Evolutionary conservation across 495 filamentous ascomycete species (phyloP).

Genomic region (Darksidea phi): DNA sequence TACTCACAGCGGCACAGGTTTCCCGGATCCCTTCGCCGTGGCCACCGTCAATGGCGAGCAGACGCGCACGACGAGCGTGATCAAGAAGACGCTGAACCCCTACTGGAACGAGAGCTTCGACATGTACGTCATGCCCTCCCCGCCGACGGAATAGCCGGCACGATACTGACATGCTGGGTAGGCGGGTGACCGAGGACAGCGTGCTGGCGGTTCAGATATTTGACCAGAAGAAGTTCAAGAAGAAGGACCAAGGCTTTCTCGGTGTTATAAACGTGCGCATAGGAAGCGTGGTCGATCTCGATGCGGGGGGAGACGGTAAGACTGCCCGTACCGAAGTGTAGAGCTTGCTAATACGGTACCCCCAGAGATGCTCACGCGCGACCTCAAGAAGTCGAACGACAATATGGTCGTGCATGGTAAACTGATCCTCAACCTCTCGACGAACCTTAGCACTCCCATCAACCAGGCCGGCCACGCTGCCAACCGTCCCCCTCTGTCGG

Average conservation of each 20-base stretch:
- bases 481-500: constrained; percentile 39
- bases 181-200: constrained; percentile 85
- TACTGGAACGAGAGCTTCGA: constrained; percentile 99
- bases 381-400: constrained; percentile 97
- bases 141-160: background rate
- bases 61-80: constrained; percentile 90
- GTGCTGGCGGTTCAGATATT: constrained; percentile 98
- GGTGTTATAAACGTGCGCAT: constrained; percentile 96
- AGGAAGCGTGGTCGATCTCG: constrained; percentile 87
- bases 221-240: constrained; percentile 99
- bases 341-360: constrained; percentile 6
- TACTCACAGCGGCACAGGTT: constrained; percentile 58
- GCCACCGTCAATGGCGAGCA: constrained; percentile 96
- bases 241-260: constrained; percentile 98
- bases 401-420: constrained; percentile 98
- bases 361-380: constrained; percentile 91
- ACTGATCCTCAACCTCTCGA: constrained; percentile 91
- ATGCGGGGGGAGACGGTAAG: constrained; percentile 87
- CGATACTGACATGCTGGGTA: constrained; percentile 42
- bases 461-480: constrained; percentile 27
- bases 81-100: constrained; percentile 94
- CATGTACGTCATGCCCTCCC: constrained; percentile 61
- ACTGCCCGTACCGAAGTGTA: constrained; percentile 2
- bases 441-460: constrained; percentile 68
- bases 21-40: constrained; percentile 96